Conservation (phyloP, 352 stramenopile genomes). For the Hyphochytrium catenoides region DNA sequence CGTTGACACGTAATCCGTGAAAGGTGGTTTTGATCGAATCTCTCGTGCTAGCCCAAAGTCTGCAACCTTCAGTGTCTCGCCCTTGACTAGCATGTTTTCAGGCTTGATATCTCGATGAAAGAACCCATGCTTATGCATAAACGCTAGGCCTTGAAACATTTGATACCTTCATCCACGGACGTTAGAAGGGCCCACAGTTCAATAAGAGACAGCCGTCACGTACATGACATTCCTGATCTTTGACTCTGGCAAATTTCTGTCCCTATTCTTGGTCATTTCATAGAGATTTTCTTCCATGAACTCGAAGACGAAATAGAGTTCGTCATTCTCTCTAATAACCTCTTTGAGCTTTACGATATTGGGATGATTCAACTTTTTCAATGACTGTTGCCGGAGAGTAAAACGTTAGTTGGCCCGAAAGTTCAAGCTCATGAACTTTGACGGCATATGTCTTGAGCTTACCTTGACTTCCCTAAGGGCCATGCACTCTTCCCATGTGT, state of each 20-base stretch:
- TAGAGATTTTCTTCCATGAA: constrained; percentile 96
- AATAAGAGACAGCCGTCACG: neutral
- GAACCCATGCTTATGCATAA: constrained; percentile 95
- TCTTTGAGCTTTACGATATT: constrained; percentile 97
- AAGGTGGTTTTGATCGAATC: constrained; percentile 66
- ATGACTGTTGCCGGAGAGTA: constrained; percentile 17
- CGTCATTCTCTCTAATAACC: constrained; percentile 89
- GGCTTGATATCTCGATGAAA: constrained; percentile 97
- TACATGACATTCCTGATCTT: constrained; percentile 90
- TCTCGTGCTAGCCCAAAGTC: constrained; percentile 94
- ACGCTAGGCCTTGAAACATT: constrained; percentile 85
- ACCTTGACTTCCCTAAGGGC: constrained; percentile 88
- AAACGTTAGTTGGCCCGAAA: neutral
- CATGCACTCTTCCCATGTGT: constrained; percentile 87
- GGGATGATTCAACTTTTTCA: constrained; percentile 85
- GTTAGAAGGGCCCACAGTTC: neutral
- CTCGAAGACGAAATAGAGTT: constrained; percentile 97
- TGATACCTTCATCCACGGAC: constrained; percentile 33
- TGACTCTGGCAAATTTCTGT: constrained; percentile 66
- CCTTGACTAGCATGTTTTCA: constrained; percentile 90
- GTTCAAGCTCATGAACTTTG: constrained; percentile 3
- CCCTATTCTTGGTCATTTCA: constrained; percentile 81
- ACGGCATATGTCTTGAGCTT: constrained; percentile 2
- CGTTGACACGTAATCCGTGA: constrained; percentile 96
- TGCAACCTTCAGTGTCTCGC: constrained; percentile 84